phyloP scores from a whole-genome alignment of 306 rosid species.

The Ammopiptanthus mongolicus region DNA sequence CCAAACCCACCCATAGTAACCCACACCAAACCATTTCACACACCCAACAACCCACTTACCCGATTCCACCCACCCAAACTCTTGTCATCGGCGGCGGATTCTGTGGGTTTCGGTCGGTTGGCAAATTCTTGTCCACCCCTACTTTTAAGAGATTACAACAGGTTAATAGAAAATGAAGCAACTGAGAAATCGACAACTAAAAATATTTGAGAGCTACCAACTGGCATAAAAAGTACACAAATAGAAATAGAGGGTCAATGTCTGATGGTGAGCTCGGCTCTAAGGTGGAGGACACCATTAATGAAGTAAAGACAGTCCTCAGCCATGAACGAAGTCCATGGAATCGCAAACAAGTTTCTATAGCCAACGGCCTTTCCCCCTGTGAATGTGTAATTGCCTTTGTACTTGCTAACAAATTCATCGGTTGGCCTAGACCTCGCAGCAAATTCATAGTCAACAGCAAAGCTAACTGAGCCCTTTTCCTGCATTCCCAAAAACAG shows the following conservation, averaged over 20 bases:
- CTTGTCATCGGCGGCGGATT: too few species aligned
- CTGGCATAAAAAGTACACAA: constrained; percentile 9
- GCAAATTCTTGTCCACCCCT: too few species aligned
- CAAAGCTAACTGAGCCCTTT: constrained; percentile 85
- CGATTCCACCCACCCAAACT: too few species aligned
- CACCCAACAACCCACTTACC: too few species aligned
- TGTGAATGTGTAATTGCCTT: constrained; percentile 90
- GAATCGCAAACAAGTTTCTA: constrained; percentile 78
- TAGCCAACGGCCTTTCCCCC: constrained; percentile 99
- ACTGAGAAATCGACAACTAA: background rate
- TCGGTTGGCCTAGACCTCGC: constrained; percentile 78
- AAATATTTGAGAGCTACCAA: constrained; percentile 16
- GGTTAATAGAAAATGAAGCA: constrained; percentile 3
- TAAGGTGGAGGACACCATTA: constrained; percentile 88
- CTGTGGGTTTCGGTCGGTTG: too few species aligned
- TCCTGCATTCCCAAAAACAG: constrained; percentile 97
- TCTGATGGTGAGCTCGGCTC: constrained; percentile 90
- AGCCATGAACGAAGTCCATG: constrained; percentile 78
- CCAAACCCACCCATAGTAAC: too few species aligned
- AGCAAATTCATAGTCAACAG: constrained; percentile 93
- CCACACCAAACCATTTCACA: too few species aligned
- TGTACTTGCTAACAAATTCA: constrained; percentile 89
- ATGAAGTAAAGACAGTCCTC: constrained; percentile 85
- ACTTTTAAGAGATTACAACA: background rate
- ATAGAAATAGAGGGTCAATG: constrained; percentile 30